These are phyloP conservation scores for Bromus sterilis DNA, from an alignment of 176 grass and related monocot genomes.

Conservation along the genomic window DNA sequence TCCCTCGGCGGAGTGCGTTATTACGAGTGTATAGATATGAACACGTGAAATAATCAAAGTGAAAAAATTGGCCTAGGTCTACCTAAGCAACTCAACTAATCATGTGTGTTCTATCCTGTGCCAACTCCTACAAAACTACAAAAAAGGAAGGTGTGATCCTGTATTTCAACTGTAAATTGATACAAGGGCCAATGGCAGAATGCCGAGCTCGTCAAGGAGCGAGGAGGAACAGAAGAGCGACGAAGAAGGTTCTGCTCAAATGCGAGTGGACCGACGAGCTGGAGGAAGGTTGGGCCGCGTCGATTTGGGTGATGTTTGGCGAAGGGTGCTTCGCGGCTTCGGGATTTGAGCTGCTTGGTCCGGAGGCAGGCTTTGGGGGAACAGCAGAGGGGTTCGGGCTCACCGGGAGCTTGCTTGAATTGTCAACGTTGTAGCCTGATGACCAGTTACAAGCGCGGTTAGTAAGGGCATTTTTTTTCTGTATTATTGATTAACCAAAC, in stretches of 20 bases:
- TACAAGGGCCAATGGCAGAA: background rate
- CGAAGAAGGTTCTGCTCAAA: background rate
- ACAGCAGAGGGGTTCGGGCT: constrained; percentile 11
- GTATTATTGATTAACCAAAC: background rate
- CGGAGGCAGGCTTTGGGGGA: background rate
- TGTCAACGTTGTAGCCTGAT: constrained; percentile 42
- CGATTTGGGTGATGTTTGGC: constrained; percentile 23
- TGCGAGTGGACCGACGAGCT: background rate
- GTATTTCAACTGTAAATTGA: constrained; percentile 1
- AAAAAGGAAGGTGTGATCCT: constrained; percentile 22
- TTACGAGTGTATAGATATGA: background rate
- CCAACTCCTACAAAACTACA: constrained; percentile 15
- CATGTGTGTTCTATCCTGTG: constrained; percentile 32
- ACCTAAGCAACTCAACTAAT: background rate
- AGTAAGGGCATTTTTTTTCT: background rate
- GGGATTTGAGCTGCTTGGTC: constrained; percentile 34
- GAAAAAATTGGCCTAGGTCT: constrained; percentile 17
- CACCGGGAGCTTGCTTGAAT: constrained; percentile 31
- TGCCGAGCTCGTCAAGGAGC: constrained; percentile 31
- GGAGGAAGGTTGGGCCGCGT: constrained; percentile 4
- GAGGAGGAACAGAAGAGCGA: constrained; percentile 18
- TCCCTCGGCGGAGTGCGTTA: constrained; percentile 6
- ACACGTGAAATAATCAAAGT: background rate
- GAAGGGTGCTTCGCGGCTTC: constrained; percentile 25
- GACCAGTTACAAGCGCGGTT: background rate